Percentiles rank a stretch among this genome's conserved stretches.
phyloP scores from a whole-genome alignment of 108 stramenopile species.

The Parmales sp. region DNA sequence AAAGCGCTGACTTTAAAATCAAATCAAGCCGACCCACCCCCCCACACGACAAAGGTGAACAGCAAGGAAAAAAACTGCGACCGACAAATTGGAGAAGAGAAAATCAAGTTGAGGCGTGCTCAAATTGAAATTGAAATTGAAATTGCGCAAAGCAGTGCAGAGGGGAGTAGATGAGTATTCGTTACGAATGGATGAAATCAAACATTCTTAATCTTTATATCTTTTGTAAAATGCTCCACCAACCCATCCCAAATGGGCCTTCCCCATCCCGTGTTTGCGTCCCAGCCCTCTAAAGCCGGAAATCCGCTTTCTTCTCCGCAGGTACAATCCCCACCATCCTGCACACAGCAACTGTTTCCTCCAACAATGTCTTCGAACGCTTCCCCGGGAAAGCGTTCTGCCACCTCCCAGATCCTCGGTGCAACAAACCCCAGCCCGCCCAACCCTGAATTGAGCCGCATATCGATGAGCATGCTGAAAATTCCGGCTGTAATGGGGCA shows the following conservation, averaged over 20 bases:
- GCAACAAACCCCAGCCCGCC: conserved; percentile 4
- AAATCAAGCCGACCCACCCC: no score
- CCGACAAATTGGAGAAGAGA: no score
- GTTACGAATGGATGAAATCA: no score
- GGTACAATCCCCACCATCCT: no score
- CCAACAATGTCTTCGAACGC: conserved; percentile 8
- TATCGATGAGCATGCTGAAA: neutral
- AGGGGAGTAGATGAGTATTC: no score
- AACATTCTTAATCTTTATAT: no score
- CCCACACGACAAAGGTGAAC: no score
- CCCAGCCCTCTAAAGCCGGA: conserved; percentile 2
- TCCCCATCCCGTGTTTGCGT: conserved; percentile 1
- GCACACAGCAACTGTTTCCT: neutral
- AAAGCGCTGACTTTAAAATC: no score
- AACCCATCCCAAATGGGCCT: conserved; percentile 10
- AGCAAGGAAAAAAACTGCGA: no score
- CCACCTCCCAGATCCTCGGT: neutral
- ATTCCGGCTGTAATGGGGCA: conserved; percentile 7
- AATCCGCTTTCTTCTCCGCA: neutral
- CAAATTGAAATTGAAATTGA: no score
- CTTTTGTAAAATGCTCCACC: neutral
- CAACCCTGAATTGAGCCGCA: neutral
- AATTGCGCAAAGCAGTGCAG: no score
- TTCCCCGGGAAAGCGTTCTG: neutral
- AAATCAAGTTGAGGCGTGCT: no score